Evolutionary conservation across 371 early-diverging fungal species (phyloP), one percentile per base, ranked within the genome.

Genomic region (Smittium culicis): DNA sequence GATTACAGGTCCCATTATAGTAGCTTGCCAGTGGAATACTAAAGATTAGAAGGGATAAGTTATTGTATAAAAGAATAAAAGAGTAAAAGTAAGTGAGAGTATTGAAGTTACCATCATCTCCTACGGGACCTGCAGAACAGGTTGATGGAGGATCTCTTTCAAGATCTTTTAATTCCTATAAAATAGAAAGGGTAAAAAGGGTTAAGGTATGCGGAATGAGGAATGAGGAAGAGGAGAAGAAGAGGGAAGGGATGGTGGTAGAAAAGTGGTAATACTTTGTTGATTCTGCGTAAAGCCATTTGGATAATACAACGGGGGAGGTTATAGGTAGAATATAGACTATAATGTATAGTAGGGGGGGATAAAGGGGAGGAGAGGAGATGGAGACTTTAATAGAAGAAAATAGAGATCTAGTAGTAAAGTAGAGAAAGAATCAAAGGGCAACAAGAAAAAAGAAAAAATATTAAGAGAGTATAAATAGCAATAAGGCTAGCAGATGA

Each of bases 1-100:
- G 85, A 87, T 81, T 85, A 90, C 90, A 61, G 95, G 94, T 65
- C 94, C 95, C 90, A 95, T 91, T 73, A 95, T 94, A 65, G 94
- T 94, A 32, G 96, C 96, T 77, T 92, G 93, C 93, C 94, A 94
- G 81, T 92, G 92, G 80, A 88, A 85, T 68, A 85, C 66, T 66
- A 66, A 57, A 27, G 11, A 31, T 27, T 2, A 30, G 55, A 31
- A 3, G n/a, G 14, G 0, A 20, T n/a, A 3, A 56, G 29, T 24
- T 31, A 3, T 34, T 25, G 20, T 5, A 32, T n/a, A 25, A 63
- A 24, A 29, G 5, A 54, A 54, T 17, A 54, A 54, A 17, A 5
- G 20, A 27, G 16, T 59, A 35, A 24, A 63, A 5, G 27, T 34
- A 25, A 1, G 74, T 79, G 72, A 68, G 32, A 8, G 16, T 8